These are phyloP conservation scores for Suhomyces guaymorum DNA, from an alignment of 1,139 yeast species.

Conservation along the genomic window DNA sequence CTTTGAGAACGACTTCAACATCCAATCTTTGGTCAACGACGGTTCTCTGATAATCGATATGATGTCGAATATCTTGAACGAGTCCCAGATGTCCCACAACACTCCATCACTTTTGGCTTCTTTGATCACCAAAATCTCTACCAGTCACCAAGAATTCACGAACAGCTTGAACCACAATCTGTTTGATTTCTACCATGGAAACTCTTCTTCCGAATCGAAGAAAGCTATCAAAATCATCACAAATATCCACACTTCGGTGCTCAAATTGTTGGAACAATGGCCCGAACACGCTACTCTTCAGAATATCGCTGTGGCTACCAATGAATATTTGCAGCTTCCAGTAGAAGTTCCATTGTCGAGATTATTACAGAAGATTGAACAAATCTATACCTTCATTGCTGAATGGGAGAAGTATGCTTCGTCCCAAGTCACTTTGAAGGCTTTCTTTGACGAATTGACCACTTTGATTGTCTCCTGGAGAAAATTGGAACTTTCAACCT, in stretches of 20 bases:
- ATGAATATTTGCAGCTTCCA: slow-evolving; percentile 66
- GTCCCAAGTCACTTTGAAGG: slow-evolving; percentile 64
- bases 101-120: slow-evolving; percentile 43
- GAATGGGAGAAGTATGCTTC: slow-evolving; percentile 97
- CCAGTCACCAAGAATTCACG: slow-evolving; percentile 24
- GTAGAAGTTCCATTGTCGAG: slow-evolving; percentile 73
- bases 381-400: slow-evolving; percentile 72
- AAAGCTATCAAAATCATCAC: slow-evolving; percentile 56
- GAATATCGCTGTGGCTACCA: slow-evolving; percentile 63
- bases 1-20: slow-evolving; percentile 12
- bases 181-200: slow-evolving; percentile 71
- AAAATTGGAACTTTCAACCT: slow-evolving; percentile 77
- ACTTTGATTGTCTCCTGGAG: slow-evolving; percentile 86
- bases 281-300: slow-evolving; percentile 93
- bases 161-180: slow-evolving; percentile 16
- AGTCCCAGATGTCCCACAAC: slow-evolving; percentile 25
- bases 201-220: slow-evolving; percentile 60
- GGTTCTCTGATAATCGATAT: slow-evolving; percentile 43
- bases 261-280: slow-evolving; percentile 67
- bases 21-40: slow-evolving; percentile 36
- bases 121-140: slow-evolving; percentile 40
- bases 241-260: slow-evolving; percentile 48
- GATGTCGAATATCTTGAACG: slow-evolving; percentile 21
- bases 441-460: slow-evolving; percentile 59
- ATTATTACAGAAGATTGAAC: slow-evolving; percentile 80